phyloP scores from a whole-genome alignment of 1,139 yeast genomes.

The Neolecta irregularis region DNA sequence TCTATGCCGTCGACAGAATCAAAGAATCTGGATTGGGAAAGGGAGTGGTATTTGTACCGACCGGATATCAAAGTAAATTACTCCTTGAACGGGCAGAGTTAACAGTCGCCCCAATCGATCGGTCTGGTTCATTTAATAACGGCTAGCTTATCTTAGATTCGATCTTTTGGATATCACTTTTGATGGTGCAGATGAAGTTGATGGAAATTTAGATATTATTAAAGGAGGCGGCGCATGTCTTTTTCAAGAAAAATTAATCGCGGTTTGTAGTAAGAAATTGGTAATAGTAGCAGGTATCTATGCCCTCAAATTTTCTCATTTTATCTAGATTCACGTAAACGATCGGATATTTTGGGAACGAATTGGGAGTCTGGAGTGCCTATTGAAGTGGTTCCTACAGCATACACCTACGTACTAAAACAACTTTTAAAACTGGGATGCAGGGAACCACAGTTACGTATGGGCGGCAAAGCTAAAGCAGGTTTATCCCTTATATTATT shows the following conservation, averaged over 20 bases:
- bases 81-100: slow-evolving; percentile 72
- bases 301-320: not conserved
- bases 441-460: slow-evolving; percentile 47
- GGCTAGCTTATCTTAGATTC: slow-evolving; percentile 2
- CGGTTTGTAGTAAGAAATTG: slow-evolving; percentile 60
- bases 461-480: slow-evolving; percentile 84
- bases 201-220: slow-evolving; percentile 60
- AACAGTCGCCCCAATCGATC: slow-evolving; percentile 65
- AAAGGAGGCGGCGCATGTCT: slow-evolving; percentile 99
- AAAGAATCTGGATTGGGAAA: slow-evolving; percentile 37
- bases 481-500: no score
- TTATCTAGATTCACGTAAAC: slow-evolving; percentile 55
- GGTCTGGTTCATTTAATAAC: slow-evolving; percentile 25
- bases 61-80: slow-evolving; percentile 90
- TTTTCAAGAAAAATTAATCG: slow-evolving; percentile 91
- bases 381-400: slow-evolving; percentile 82
- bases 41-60: slow-evolving; percentile 57
- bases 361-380: slow-evolving; percentile 89
- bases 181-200: slow-evolving; percentile 98
- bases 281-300: slow-evolving; percentile 54
- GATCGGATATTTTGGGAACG: slow-evolving; percentile 51
- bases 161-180: slow-evolving; percentile 71
- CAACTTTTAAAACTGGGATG: slow-evolving; percentile 58
- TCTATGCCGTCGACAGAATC: slow-evolving; percentile 86
- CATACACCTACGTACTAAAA: slow-evolving; percentile 58